Conservation (phyloP, 768 basidiomycete species). For the Tylopilus plumbeoviolaceoides region DNA sequence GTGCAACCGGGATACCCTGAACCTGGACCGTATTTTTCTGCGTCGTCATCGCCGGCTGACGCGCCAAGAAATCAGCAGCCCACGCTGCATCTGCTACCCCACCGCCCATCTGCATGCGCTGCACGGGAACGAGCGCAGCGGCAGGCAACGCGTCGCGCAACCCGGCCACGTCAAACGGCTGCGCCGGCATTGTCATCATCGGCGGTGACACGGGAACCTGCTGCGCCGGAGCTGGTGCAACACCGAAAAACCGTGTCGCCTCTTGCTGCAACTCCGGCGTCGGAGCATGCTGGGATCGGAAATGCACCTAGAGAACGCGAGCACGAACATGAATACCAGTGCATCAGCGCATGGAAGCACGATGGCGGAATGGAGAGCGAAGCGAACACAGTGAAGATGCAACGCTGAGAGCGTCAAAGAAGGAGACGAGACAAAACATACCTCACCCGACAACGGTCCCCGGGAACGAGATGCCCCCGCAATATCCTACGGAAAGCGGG, state of each 20-base stretch:
- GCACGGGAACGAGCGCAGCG: neutral
- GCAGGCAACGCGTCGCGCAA: constrained; percentile 23
- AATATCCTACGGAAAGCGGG: constrained; percentile 50
- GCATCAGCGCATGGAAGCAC: neutral
- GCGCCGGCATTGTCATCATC: constrained; percentile 22
- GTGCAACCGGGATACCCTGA: constrained; percentile 1
- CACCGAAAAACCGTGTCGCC: constrained; percentile 65
- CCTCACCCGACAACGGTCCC: constrained; percentile 51
- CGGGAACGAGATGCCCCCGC: constrained; percentile 48
- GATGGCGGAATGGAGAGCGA: neutral
- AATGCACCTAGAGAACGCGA: constrained; percentile 39
- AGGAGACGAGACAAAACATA: constrained; percentile 25
- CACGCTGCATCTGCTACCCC: constrained; percentile 36
- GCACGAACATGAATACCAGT: neutral
- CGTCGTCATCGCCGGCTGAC: constrained; percentile 21
- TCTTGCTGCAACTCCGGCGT: constrained; percentile 52
- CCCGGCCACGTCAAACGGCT: constrained; percentile 58
- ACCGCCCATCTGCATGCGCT: constrained; percentile 22
- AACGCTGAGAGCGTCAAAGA: no score
- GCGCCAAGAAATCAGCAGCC: constrained; percentile 57
- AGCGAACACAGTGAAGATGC: neutral
- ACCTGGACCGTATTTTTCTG: neutral
- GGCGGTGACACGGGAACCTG: neutral
- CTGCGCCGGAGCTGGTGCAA: constrained; percentile 22
- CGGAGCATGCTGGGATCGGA: constrained; percentile 51